Evolutionary conservation across 352 stramenopile genomes (phyloP), one percentile per base, ranked within the genome.

Genomic region (Sclerospora graminicola): DNA sequence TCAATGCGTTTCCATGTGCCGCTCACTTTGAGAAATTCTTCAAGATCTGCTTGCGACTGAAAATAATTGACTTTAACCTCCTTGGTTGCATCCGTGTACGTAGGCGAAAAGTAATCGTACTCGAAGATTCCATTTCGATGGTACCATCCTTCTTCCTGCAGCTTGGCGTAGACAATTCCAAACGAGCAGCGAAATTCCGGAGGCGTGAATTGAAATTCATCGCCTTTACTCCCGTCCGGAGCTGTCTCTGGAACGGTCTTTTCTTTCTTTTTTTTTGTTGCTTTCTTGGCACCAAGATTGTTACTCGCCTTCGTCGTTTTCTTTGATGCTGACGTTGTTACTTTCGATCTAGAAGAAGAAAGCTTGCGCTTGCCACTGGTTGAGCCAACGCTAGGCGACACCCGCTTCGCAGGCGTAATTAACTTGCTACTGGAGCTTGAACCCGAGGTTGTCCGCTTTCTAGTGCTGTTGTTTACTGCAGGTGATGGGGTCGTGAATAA

Each of bases 81-180:
- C 14, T 77, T 69, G 3, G 44, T 84, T 6, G 65, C 58, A 8
- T 71, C 55, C 9, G 63, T 78, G 60, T 78, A 85, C 6, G 63
- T 63, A 1, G 77, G 77, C 19, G 73, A 72, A 29, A 89, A 89
- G 64, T 89, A 89, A 47, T 89, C 77, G 54, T 89, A 89, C 59
- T 82, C 77, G 20, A 89, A 89, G 26, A 49, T 44, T 8, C 77
- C 77, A 5, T 42, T 57, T 8, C 52, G 65, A 55, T 85, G 63
- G 41, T 71, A 51, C 73, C 73, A 89, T 13, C 77, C 77, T 7
- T 66, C 50, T 4, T 69, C 46, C 49, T 89, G 62, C 16, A 89
- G 57, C 34, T 59, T 69, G 28, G 66, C 35, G 39, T 84, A 85
- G 37, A 89, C 63, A 19, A 77, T 60, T 16, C 73, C 77, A 42